Base-by-base conservation (phyloP, 2,329 filamentous ascomycete species). In the Penicillium verrucosum region DNA sequence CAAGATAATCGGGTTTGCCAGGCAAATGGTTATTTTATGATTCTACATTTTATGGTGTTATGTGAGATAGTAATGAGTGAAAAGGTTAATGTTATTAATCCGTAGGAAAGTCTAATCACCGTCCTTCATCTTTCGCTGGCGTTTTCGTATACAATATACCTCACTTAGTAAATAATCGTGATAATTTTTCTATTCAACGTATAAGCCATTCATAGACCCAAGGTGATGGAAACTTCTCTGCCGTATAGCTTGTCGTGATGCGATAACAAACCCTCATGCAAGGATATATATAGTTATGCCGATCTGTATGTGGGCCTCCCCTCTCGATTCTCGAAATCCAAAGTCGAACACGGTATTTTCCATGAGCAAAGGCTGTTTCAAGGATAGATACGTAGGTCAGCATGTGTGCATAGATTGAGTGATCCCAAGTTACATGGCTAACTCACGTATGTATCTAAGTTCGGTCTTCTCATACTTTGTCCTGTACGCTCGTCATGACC, bases 201-300 rank as follows among this genome's bases (percentile, higher is more conserved):
- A 1, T 1, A 14, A 14, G 1, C 4, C 1, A 7, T 18, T 21
- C 2, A 2, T 9, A 16, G 11, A 16, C 7, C 4, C 1, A 32
- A 5, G 11, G n/a, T 5, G 27, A 30, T 21, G 8, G 8, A 12
- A 3, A 18, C 29, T 8, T 10, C 9, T n/a, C 14, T n/a, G n/a
- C 23, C 1, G 12, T 23, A 23, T 23, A 6, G 10, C 3, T 21
- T 41, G 12, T 25, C 12, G 3, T 8, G 11, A 14, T 23, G 6
- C 3, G 8, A 12, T 23, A 3, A 23, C 1, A 41, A 41, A 1
- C 12, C 2, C 7, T 16, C 4, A 14, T 5, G 1, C 7, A 18
- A 11, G 0, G 9, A 29, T 18, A 18, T 44, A 30, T 12, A 12
- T 44, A n/a, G n/a, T n/a, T n/a, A 8, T n/a, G 1, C 18, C 8